These are phyloP conservation scores for Cutaneotrichosporon sp. DNA, from an alignment of 1,284 basidiomycete species.

Conservation along the genomic window DNA sequence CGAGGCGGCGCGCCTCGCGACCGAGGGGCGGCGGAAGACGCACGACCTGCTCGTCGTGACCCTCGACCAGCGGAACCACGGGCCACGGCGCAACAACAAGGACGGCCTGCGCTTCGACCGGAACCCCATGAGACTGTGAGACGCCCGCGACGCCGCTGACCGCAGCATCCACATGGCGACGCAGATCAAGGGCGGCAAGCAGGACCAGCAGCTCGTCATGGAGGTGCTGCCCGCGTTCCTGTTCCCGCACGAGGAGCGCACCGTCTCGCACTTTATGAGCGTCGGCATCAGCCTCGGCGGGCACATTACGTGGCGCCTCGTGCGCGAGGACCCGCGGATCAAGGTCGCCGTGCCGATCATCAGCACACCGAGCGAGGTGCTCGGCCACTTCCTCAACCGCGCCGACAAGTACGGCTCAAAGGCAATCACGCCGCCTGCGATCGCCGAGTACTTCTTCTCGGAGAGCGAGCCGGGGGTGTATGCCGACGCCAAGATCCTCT, in stretches of 20 bases:
- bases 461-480: conserved; percentile 60
- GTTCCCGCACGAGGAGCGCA: conserved; percentile 69
- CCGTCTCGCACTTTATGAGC: conserved; percentile 66
- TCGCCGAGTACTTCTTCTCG: conserved; percentile 60
- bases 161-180: conserved; percentile 67
- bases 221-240: conserved; percentile 76
- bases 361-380: conserved; percentile 73
- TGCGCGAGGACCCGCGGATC: conserved; percentile 65
- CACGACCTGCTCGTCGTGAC: conserved; percentile 49
- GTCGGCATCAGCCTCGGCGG: conserved; percentile 51
- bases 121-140: conserved; percentile 63
- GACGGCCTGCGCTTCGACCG: conserved; percentile 64
- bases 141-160: conserved; percentile 22
- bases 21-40: conserved; percentile 19
- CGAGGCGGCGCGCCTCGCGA: conserved; percentile 18
- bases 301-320: conserved; percentile 14
- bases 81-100: conserved; percentile 60
- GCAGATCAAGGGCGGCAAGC: conserved; percentile 65
- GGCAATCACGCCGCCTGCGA: not conserved
- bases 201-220: conserved; percentile 76
- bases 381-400: conserved; percentile 59
- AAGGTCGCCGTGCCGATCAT: conserved; percentile 69
- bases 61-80: conserved; percentile 74
- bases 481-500: conserved; percentile 66
- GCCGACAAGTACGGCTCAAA: conserved; percentile 63